Evolutionary conservation across 2,329 filamentous ascomycete species (phyloP).

Genomic region (Fusarium goolgardi): DNA sequence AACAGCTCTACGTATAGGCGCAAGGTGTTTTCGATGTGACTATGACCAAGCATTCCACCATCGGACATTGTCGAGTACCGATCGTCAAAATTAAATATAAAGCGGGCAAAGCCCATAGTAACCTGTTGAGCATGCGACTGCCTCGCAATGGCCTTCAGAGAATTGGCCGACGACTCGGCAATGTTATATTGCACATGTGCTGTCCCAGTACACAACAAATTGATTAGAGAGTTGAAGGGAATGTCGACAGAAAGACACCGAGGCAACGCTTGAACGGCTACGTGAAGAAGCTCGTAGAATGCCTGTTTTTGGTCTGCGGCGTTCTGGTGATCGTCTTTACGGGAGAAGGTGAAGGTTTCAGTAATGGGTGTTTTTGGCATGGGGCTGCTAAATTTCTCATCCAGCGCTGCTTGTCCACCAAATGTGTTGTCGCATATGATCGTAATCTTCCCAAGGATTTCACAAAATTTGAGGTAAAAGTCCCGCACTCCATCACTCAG

Average conservation of each 20-base stretch:
- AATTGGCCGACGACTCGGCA: conserved; percentile 89
- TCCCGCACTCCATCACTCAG: conserved; percentile 83
- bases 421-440: conserved; percentile 97
- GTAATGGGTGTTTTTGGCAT: conserved; percentile 94
- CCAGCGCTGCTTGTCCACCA: conserved; percentile 91
- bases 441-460: conserved; percentile 94
- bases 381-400: conserved; percentile 91
- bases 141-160: conserved; percentile 92
- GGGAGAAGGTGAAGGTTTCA: conserved; percentile 90
- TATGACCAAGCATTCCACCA: conserved; percentile 92
- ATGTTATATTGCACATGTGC: conserved; percentile 95
- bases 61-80: conserved; percentile 98
- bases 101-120: conserved; percentile 94
- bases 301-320: conserved; percentile 87
- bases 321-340: conserved; percentile 80
- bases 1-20: conserved; percentile 93
- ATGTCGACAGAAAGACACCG: conserved; percentile 93
- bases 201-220: conserved; percentile 94
- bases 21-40: conserved; percentile 94
- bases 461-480: conserved; percentile 91
- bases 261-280: conserved; percentile 93
- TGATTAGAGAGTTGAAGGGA: conserved; percentile 92
- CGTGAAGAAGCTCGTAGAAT: conserved; percentile 95
- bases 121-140: conserved; percentile 95
- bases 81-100: conserved; percentile 99